Evolutionary conservation across 192 early-diverging fungal species (phyloP).

Genomic region (Linnemannia hyalina): DNA sequence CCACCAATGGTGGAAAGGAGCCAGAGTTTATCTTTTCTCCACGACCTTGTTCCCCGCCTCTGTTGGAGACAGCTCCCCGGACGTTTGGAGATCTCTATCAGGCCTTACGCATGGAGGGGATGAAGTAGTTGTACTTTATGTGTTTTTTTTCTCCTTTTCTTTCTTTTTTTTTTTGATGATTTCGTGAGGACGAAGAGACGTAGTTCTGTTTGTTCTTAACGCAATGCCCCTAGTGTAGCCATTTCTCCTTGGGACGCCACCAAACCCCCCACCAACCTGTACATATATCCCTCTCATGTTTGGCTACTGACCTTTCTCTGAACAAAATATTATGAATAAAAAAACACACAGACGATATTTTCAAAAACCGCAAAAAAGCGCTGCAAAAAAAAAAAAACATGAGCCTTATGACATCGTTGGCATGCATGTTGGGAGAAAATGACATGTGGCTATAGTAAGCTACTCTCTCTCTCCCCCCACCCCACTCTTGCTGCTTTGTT

Average conservation of each 20-base stretch:
- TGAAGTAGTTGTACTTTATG: conserved; percentile 1
- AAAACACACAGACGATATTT: background rate
- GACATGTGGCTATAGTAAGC: too few species aligned
- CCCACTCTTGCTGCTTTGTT: too few species aligned
- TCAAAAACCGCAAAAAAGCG: too few species aligned
- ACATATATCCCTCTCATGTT: too few species aligned
- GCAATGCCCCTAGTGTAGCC: too few species aligned
- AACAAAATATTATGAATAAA: background rate
- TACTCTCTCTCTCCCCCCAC: too few species aligned
- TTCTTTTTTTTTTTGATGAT: background rate
- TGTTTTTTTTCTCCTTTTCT: background rate
- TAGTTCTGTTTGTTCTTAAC: background rate
- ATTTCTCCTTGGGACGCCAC: background rate
- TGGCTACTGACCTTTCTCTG: background rate
- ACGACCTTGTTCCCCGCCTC: conserved; percentile 29
- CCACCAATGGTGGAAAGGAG: background rate
- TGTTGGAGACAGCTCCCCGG: conserved; percentile 12
- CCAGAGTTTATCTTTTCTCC: conserved; percentile 49
- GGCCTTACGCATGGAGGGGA: conserved; percentile 29
- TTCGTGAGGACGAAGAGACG: background rate
- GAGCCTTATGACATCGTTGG: too few species aligned
- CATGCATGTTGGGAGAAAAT: too few species aligned
- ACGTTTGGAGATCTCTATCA: conserved; percentile 47
- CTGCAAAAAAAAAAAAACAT: too few species aligned
- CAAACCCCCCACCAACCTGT: background rate